Base-by-base conservation (phyloP, 2,329 filamentous ascomycete genomes). In the Nigrograna mackinnonii region DNA sequence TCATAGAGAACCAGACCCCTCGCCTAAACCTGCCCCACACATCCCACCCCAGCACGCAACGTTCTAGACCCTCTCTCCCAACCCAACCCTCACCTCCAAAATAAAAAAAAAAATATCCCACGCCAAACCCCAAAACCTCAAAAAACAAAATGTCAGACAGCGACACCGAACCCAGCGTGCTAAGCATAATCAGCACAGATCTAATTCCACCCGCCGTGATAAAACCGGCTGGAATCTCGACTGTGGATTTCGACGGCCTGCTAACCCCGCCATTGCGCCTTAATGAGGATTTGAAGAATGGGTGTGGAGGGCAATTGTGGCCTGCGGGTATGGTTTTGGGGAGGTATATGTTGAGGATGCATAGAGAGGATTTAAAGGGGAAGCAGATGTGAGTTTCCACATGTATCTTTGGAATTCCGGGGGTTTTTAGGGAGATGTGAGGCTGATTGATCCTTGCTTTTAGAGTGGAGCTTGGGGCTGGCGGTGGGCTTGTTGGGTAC, bases 301-400 rank as follows among this genome's bases (percentile, higher is more conserved):
- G 94, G 47, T 97, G 94, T 68, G 94, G 94, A 36, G 94, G 94
- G 2, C 89, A 95, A 70, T 79, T 95, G 87, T 95, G 83, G 82
- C 96, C 37, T 80, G 86, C 12, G 3, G 34, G 34, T 94, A 87
- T 95, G 83, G 82, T 94, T 13, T 76, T 99, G 39, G 82, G 87
- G 16, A 89, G 86, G 68, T 95, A 97, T 65, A 80, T 97, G 79
- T 77, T 97, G 45, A 81, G 85, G 39, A 85, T 85, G 61, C 87
- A 89, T 56, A 75, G 74, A 49, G 71, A 79, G n/a, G 73, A 81
- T 52, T 68, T 95, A 50, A 70, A 69, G 43, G 74, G 80, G 44
- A 85, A 87, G 51, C 80, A 82, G 69, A 90, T 95, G 89, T 95
- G 67, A 67, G 85, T 80, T 19, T 20, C 24, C 11, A 36, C 9